phyloP scores from a whole-genome alignment of 345 rosid species.

The Syzygium aromaticum region DNA sequence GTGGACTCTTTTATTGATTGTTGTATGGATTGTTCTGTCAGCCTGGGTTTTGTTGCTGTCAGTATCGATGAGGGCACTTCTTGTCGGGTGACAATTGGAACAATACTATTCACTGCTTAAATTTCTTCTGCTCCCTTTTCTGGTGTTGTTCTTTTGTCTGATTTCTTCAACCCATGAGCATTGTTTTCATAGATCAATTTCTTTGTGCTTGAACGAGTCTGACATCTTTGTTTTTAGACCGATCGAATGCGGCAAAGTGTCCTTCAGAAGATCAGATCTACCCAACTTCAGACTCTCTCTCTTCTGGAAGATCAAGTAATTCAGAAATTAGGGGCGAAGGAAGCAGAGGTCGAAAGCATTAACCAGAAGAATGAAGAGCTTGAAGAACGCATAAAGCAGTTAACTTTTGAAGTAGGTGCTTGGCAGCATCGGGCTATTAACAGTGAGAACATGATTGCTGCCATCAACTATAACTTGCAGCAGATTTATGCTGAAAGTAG shows the following conservation, averaged over 20 bases:
- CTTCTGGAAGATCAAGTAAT: constrained; percentile 49
- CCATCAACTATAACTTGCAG: constrained; percentile 61
- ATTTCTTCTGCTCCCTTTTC: neutral
- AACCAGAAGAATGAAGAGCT: constrained; percentile 73
- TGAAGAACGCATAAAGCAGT: constrained; percentile 61
- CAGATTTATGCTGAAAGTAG: constrained; percentile 55
- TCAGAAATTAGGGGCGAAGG: constrained; percentile 62
- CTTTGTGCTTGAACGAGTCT: neutral
- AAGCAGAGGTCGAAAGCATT: constrained; percentile 56
- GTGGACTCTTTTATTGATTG: neutral
- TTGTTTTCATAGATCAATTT: neutral
- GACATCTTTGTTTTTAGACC: constrained; percentile 22
- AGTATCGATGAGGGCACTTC: neutral
- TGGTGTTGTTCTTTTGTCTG: neutral
- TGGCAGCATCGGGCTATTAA: constrained; percentile 74
- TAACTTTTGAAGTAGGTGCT: constrained; percentile 56
- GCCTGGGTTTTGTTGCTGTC: neutral
- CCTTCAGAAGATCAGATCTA: constrained; percentile 51
- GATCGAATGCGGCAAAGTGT: constrained; percentile 47
- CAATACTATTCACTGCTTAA: neutral
- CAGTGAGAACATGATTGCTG: constrained; percentile 61
- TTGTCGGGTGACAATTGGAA: neutral
- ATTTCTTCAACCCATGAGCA: neutral
- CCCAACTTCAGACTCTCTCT: constrained; percentile 52
- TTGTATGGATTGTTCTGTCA: neutral